These are phyloP conservation scores for Metschnikowia vanudenii DNA, from an alignment of 805 yeast genomes.

Conservation along the genomic window DNA sequence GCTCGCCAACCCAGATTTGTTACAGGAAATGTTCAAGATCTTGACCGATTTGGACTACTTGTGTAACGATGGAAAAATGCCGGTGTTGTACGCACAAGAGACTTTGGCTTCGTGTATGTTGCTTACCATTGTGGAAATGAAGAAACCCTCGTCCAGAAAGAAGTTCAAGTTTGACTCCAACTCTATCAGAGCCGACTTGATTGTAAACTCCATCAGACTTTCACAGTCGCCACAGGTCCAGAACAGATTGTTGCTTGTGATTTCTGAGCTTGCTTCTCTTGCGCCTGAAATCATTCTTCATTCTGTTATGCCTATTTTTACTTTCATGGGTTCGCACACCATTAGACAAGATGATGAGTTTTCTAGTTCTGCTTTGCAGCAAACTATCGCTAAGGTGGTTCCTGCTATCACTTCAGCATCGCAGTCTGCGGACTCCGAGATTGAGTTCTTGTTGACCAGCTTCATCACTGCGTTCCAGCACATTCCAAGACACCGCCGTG, in stretches of 20 bases:
- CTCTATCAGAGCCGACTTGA: slow-evolving; percentile 79
- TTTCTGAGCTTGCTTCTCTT: slow-evolving; percentile 81
- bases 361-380: slow-evolving; percentile 88
- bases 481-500: slow-evolving; percentile 95
- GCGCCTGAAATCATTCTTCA: slow-evolving; percentile 91
- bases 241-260: slow-evolving; percentile 77
- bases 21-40: slow-evolving; percentile 55
- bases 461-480: slow-evolving; percentile 94
- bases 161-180: slow-evolving; percentile 51
- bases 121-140: slow-evolving; percentile 58
- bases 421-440: slow-evolving; percentile 52
- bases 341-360: slow-evolving; percentile 96
- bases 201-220: slow-evolving; percentile 87
- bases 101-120: slow-evolving; percentile 84
- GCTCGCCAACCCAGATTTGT: slow-evolving; percentile 43
- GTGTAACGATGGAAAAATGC: slow-evolving; percentile 87
- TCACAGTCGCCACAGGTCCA: slow-evolving; percentile 94
- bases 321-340: slow-evolving; percentile 98
- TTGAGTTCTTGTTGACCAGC: slow-evolving; percentile 80
- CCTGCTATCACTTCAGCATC: slow-evolving; percentile 72
- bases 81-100: slow-evolving; percentile 89
- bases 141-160: slow-evolving; percentile 26
- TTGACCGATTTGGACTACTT: slow-evolving; percentile 77
- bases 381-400: slow-evolving; percentile 82
- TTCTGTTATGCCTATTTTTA: slow-evolving; percentile 98